Percentiles rank a stretch among this genome's conserved stretches.
Evolutionary conservation across 352 stramenopile genomes (phyloP).

Genomic region (Phytophthora pseudosyringae): DNA sequence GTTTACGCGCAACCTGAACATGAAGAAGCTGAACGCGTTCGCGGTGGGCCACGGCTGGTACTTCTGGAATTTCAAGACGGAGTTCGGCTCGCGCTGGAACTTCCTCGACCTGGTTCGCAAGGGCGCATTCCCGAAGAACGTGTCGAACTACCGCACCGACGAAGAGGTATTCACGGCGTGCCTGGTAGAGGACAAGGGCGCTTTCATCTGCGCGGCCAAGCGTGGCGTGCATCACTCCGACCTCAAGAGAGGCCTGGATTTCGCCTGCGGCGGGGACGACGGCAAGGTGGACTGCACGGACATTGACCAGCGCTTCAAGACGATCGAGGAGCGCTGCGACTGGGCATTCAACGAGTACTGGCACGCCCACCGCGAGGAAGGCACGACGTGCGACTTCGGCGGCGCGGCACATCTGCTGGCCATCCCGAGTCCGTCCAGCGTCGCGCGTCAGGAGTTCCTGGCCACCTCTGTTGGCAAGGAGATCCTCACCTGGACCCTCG

Average conservation of each 20-base stretch:
- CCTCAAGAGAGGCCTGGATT: slow-evolving; percentile 60
- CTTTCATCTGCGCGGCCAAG: slow-evolving; percentile 74
- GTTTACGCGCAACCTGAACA: slow-evolving; percentile 81
- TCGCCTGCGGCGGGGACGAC: slow-evolving; percentile 59
- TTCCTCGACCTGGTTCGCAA: slow-evolving; percentile 79
- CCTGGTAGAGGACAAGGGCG: slow-evolving; percentile 72
- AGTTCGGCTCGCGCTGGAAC: slow-evolving; percentile 91
- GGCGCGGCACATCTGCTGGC: slow-evolving; percentile 64
- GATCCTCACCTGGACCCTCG: slow-evolving; percentile 31
- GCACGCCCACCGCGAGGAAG: slow-evolving; percentile 63
- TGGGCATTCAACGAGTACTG: slow-evolving; percentile 82
- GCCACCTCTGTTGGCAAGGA: slow-evolving; percentile 20
- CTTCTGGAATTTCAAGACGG: slow-evolving; percentile 97
- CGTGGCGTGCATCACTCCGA: slow-evolving; percentile 64
- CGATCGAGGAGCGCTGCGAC: slow-evolving; percentile 69
- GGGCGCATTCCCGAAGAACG: slow-evolving; percentile 77
- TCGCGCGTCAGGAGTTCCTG: slow-evolving; percentile 25
- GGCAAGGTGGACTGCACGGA: slow-evolving; percentile 59
- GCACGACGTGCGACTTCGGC: slow-evolving; percentile 79
- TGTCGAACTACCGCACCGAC: slow-evolving; percentile 61
- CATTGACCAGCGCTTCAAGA: slow-evolving; percentile 50
- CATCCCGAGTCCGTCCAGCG: slow-evolving; percentile 28
- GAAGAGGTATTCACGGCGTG: slow-evolving; percentile 74
- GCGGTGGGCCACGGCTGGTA: slow-evolving; percentile 93
- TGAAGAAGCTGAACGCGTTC: slow-evolving; percentile 95